phyloP scores from a whole-genome alignment of 108 stramenopile genomes.

The Nannochloropsis salina region DNA sequence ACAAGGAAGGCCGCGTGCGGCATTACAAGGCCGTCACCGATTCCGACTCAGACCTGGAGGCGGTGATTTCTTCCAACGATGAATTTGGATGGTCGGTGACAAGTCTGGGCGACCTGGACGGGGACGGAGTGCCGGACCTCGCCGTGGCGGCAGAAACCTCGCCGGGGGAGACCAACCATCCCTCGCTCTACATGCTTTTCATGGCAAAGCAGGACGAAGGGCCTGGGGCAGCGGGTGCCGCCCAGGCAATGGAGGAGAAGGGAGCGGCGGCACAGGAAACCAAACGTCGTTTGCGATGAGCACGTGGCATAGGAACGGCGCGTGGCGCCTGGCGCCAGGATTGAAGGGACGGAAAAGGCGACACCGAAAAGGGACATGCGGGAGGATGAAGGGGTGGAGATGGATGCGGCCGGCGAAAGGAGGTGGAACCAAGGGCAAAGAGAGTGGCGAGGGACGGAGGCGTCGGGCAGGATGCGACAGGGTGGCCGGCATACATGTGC shows the following conservation, averaged over 20 bases:
- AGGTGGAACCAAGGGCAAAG: neutral
- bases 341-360: too few species aligned
- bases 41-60: neutral
- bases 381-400: neutral
- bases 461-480: too few species aligned
- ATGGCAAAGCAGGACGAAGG: neutral
- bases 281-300: neutral
- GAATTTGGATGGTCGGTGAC: constrained; percentile 17
- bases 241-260: neutral
- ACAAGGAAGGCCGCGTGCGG: neutral
- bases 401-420: neutral
- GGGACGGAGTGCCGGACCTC: neutral
- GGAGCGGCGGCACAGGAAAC: neutral
- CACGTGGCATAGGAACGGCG: neutral
- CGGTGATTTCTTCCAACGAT: neutral
- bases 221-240: too few species aligned
- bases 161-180: neutral
- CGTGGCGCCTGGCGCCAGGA: too few species aligned
- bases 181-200: neutral
- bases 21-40: neutral
- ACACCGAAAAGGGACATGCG: too few species aligned
- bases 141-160: neutral
- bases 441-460: too few species aligned
- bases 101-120: neutral
- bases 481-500: too few species aligned